Percentiles rank a stretch among this genome's conserved stretches.
phyloP scores from a whole-genome alignment of 306 rosid genomes.

The Spatholobus suberectus region DNA sequence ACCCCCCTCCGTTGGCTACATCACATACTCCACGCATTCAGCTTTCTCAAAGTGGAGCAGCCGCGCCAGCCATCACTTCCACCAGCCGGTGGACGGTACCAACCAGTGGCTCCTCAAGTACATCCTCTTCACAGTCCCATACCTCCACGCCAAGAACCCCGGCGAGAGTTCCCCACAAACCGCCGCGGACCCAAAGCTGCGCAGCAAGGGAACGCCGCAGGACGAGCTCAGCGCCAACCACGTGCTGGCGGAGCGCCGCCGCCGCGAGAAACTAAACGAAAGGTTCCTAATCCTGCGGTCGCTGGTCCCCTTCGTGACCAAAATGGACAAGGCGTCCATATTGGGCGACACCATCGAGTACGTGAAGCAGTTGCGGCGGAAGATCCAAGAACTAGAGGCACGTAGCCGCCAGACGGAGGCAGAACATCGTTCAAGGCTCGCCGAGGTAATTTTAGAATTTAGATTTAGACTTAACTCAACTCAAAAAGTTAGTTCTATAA shows the following conservation, averaged over 20 bases:
- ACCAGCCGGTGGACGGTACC: constrained; percentile 31
- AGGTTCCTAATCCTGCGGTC: constrained; percentile 84
- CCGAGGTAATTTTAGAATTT: background rate
- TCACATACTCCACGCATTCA: constrained; percentile 59
- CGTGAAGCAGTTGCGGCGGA: constrained; percentile 71
- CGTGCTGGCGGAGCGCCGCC: constrained; percentile 84
- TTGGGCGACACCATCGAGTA: constrained; percentile 95
- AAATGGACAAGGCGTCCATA: constrained; percentile 95
- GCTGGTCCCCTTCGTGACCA: constrained; percentile 83
- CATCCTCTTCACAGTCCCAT: constrained; percentile 72
- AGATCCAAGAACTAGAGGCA: constrained; percentile 79
- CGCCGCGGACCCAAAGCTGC: constrained; percentile 39
- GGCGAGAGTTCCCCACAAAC: constrained; percentile 53
- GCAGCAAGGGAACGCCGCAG: constrained; percentile 63
- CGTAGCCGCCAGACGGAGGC: constrained; percentile 58
- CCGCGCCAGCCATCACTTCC: constrained; percentile 42
- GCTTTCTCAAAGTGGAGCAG: constrained; percentile 58
- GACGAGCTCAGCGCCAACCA: constrained; percentile 88
- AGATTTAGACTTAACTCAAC: too few species aligned
- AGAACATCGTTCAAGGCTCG: constrained; percentile 39
- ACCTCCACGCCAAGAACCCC: constrained; percentile 70
- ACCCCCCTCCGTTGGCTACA: constrained; percentile 43
- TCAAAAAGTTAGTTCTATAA: too few species aligned
- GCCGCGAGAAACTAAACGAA: constrained; percentile 84
- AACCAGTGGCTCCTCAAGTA: constrained; percentile 81